Evolutionary conservation across 176 grass and related monocot genomes (phyloP), one percentile per base, ranked within the genome.

Genomic region (Carex pumila): DNA sequence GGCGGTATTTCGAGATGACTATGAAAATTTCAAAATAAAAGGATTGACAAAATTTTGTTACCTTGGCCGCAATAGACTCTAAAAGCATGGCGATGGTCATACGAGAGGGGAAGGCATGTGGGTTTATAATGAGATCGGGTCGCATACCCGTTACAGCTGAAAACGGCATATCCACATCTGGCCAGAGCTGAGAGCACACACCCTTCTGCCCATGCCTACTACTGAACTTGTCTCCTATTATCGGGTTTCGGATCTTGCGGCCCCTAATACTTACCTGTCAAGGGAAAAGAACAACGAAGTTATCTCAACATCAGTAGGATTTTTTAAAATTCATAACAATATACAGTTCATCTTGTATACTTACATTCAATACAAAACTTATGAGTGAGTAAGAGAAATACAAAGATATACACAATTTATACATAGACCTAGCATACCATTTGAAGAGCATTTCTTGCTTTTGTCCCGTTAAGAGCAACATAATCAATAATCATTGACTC

Each of bases 51-150:
- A 53, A 31, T 81, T 62, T 86, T 54, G 17, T 25, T 87, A 97
- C 92, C 95, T 98, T 98, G 9, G 95, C 95, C 62, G 92, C 95
- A 83, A 98, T 86, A 41, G 95, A 98, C 86, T 98, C 95, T 37
- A 98, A 86, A 85, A 98, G 95, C 95, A 98, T 98, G 85, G 90
- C 95, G 73, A 98, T 98, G 29, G 95, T 98, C 95, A 98, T 98
- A 93, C 95, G 87, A 80, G 95, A 98, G 67, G 95, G 95, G 90
- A 98, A 98, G 47, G 95, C 95, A 86, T 98, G 95, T 79, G 95
- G 95, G 65, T 98, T 98, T 39, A 98, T 98, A 45, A 98, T 98
- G 45, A 94, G 86, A 90, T 94, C 95, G 34, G 95, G 95, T 71
- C 95, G 89, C 89, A 94, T 98, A 80, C 95, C 95, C 53, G 95